phyloP scores from a whole-genome alignment of 768 basidiomycete genomes.

The Amanita inopinata region DNA sequence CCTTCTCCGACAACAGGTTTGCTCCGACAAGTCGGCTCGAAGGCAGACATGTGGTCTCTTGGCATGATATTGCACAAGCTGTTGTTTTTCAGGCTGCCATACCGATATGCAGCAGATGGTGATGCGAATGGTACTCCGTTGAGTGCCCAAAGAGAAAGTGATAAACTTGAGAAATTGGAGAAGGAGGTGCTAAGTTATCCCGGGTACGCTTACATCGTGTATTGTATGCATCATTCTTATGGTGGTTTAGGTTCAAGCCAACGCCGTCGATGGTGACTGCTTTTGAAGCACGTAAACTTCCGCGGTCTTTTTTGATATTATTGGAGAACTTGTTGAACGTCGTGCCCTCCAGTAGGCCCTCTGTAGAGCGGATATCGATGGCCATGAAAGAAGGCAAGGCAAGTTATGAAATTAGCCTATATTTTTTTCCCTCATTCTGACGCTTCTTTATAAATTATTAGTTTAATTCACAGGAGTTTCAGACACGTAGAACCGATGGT shows the following conservation, averaged over 20 bases:
- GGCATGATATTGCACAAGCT: constrained; percentile 95
- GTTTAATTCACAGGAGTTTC: neutral
- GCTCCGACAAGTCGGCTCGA: constrained; percentile 69
- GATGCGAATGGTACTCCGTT: constrained; percentile 36
- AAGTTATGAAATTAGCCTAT: constrained; percentile 16
- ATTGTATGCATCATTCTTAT: neutral
- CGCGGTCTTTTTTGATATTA: constrained; percentile 59
- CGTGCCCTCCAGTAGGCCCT: constrained; percentile 50
- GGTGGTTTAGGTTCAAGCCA: constrained; percentile 34
- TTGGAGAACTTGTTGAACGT: constrained; percentile 65
- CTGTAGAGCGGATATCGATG: constrained; percentile 58
- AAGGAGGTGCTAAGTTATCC: constrained; percentile 64
- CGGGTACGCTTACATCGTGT: constrained; percentile 45
- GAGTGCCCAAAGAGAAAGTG: constrained; percentile 35
- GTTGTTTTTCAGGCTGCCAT: constrained; percentile 85
- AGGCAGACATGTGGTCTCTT: constrained; percentile 94
- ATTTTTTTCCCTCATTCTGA: constrained; percentile 14
- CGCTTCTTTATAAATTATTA: neutral
- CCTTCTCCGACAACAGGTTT: constrained; percentile 55
- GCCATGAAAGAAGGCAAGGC: constrained; percentile 70
- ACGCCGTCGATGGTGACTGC: constrained; percentile 37
- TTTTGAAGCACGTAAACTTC: constrained; percentile 67
- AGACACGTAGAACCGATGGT: neutral
- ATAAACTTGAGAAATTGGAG: constrained; percentile 63
- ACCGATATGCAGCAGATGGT: constrained; percentile 57